Base-by-base conservation (phyloP, 2,329 filamentous ascomycete genomes). In the Pseudocercospora fuligena region DNA sequence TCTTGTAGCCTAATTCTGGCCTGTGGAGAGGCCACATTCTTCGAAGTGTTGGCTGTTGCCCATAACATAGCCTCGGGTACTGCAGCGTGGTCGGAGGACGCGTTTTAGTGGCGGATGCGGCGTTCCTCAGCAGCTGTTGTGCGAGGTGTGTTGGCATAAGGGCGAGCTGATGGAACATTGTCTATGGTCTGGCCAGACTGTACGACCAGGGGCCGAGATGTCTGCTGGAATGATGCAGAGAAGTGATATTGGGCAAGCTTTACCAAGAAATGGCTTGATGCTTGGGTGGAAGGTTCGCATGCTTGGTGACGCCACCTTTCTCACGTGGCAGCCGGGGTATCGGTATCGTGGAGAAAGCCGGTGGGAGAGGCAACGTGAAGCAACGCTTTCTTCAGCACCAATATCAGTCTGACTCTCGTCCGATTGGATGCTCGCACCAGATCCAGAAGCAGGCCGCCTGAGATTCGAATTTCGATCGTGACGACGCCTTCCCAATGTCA, bases 191-290 rank as follows among this genome's bases (percentile, higher is more conserved):
- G 19, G n/a, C 47, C 19, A 51, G 23, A 25, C 8, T 21, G 5
- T 21, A 12, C 12, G 46, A 49, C 2, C 2, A 5, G 12, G 46
- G 2, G n/a, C 16, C n/a, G 23, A 23, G 11, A n/a, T 23, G 47
- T 23, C 19, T 25, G 8, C 19, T 12, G 23, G 25, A 54, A 12
- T 19, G 16, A 3, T 29, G 51, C 1, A 31, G 27, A 5, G 51
- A 21, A 27, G 49, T 56, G 25, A 51, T 51, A 51, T 25, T 14
- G 11, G 8, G 9, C 27, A 56, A 56, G 51, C 51, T 56, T 56
- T 56, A 56, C 51, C 51, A 56, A 56, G 51, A 14, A 56, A 51
- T 51, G 47, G 16, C 51, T 56, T 31, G 25, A 33, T 51, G 47
- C 47, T 51, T 21, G 46, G 14, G 21, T 40, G 14, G 51, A 54